A percentile compares a stretch with the other conserved stretches of the same genome.
phyloP scores from a whole-genome alignment of 495 filamentous ascomycete genomes.

The Aspergillus cavernicola region DNA sequence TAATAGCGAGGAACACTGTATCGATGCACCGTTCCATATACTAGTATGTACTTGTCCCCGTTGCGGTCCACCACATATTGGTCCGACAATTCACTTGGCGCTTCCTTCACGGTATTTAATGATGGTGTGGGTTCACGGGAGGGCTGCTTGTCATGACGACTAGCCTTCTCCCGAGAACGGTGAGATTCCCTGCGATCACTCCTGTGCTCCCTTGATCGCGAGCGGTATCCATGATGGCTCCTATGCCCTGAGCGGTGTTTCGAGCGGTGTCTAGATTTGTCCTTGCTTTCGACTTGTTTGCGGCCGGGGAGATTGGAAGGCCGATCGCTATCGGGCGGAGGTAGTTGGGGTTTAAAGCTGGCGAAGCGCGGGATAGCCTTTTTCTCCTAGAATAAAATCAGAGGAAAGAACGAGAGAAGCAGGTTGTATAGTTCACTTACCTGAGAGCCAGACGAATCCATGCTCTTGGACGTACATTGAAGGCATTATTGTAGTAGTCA shows the following conservation, averaged over 20 bases:
- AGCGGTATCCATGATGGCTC: slow-evolving; percentile 21
- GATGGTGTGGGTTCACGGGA: slow-evolving; percentile 3
- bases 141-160: slow-evolving; percentile 1
- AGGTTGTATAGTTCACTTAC: slow-evolving; percentile 19
- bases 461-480: slow-evolving; percentile 27
- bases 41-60: slow-evolving; percentile 59
- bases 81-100: slow-evolving; percentile 19
- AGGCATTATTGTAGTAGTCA: slow-evolving; percentile 5
- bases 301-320: slow-evolving; percentile 19
- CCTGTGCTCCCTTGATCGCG: slow-evolving; percentile 26
- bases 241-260: slow-evolving; percentile 24
- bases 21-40: slow-evolving; percentile 58
- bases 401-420: not conserved
- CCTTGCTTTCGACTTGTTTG: slow-evolving; percentile 17
- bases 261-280: slow-evolving; percentile 23
- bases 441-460: slow-evolving; percentile 37
- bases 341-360: slow-evolving; percentile 56
- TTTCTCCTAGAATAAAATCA: slow-evolving; percentile 28
- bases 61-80: slow-evolving; percentile 50
- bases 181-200: slow-evolving; percentile 15
- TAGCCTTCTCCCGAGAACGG: not conserved
- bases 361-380: slow-evolving; percentile 59
- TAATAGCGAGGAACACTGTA: slow-evolving; percentile 59
- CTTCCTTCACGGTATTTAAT: slow-evolving; percentile 14
- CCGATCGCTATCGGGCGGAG: slow-evolving; percentile 24